A percentile compares a stretch with the other conserved stretches of the same genome.
Evolutionary conservation across 805 yeast genomes (phyloP).

Genomic region (Candida stauntonica): DNA sequence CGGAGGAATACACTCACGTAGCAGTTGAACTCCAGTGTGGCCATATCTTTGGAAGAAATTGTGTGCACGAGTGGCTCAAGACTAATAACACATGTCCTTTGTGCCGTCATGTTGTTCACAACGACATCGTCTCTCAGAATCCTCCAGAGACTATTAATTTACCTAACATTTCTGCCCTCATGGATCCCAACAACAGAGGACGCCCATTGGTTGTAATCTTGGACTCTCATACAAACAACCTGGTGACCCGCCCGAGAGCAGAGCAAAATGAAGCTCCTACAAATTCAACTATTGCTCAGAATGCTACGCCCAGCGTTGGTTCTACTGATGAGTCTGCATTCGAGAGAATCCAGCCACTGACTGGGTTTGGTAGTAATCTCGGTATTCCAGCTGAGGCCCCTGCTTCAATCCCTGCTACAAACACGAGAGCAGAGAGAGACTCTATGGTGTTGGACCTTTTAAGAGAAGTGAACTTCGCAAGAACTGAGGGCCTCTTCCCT

Average conservation of each 20-base stretch:
- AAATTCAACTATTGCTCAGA: neutral
- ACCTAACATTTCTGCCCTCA: slow-evolving; percentile 16
- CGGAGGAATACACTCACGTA: slow-evolving; percentile 52
- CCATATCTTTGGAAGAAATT: slow-evolving; percentile 82
- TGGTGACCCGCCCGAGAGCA: slow-evolving; percentile 4
- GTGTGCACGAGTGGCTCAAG: slow-evolving; percentile 81
- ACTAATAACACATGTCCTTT: slow-evolving; percentile 57
- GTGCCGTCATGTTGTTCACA: slow-evolving; percentile 52
- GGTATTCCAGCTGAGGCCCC: neutral
- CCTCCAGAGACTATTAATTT: slow-evolving; percentile 22
- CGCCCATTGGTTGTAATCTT: slow-evolving; percentile 19
- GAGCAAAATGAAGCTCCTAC: neutral
- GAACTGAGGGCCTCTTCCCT: slow-evolving; percentile 13
- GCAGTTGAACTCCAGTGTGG: slow-evolving; percentile 80
- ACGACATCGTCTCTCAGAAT: slow-evolving; percentile 6
- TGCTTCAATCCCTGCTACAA: neutral
- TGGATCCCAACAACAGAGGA: slow-evolving; percentile 13
- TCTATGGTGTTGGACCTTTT: slow-evolving; percentile 11
- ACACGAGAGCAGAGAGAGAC: slow-evolving; percentile 5
- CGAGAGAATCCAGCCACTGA: slow-evolving; percentile 3
- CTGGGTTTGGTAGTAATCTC: slow-evolving; percentile 2
- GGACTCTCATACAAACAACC: slow-evolving; percentile 18
- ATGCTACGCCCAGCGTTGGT: neutral
- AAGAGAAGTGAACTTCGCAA: slow-evolving; percentile 5
- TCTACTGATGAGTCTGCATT: slow-evolving; percentile 1